Conservation (phyloP, 441 rosid species). For the Erysimum pusillum region DNA sequence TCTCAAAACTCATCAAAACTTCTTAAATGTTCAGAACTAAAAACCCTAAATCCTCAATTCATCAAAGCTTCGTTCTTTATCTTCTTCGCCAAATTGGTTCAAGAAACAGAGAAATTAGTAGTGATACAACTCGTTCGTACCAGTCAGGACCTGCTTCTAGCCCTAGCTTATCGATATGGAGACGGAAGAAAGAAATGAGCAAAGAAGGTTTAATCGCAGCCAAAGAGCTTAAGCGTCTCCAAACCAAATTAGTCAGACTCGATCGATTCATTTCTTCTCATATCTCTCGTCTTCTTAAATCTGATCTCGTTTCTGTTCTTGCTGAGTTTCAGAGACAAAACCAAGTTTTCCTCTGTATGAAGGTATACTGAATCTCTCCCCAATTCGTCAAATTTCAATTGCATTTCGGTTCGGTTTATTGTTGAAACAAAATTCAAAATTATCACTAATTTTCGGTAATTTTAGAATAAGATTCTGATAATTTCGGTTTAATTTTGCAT, state of each 20-base stretch:
- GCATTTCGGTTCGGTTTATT: no score
- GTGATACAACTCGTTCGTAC: slow-evolving; percentile 23
- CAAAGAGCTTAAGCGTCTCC: slow-evolving; percentile 86
- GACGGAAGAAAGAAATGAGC: slow-evolving; percentile 88
- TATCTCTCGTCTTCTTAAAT: slow-evolving; percentile 84
- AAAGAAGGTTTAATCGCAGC: slow-evolving; percentile 87
- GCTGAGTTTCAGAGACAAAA: slow-evolving; percentile 93
- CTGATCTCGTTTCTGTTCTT: slow-evolving; percentile 85
- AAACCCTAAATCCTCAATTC: slow-evolving; percentile 26
- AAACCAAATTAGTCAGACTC: slow-evolving; percentile 65
- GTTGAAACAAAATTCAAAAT: no score
- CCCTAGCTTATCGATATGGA: slow-evolving; percentile 87
- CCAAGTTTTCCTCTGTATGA: slow-evolving; percentile 86
- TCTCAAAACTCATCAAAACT: background rate
- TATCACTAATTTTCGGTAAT: no score
- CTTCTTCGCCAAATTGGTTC: slow-evolving; percentile 13
- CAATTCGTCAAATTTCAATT: no score
- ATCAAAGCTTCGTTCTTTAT: slow-evolving; percentile 27
- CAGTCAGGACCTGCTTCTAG: slow-evolving; percentile 61
- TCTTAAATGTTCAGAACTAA: slow-evolving; percentile 27
- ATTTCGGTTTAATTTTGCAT: no score
- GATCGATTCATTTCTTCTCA: slow-evolving; percentile 68
- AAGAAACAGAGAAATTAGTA: background rate
- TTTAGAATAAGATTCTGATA: no score
- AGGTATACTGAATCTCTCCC: slow-evolving; percentile 51